Base-by-base conservation (phyloP, 805 yeast genomes). In the Candida taoyuanica region DNA sequence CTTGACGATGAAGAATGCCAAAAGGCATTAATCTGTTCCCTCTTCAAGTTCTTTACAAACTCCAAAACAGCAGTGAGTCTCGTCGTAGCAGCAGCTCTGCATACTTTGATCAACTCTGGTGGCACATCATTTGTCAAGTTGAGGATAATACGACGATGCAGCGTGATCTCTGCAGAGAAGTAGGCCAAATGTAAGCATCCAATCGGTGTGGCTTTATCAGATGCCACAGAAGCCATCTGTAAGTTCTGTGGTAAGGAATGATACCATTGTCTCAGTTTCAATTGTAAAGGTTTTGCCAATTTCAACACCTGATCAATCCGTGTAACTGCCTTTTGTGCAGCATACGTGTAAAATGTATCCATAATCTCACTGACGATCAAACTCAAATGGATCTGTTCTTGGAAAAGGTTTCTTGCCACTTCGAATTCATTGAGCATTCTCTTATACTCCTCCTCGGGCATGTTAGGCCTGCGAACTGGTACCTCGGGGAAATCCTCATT, bases 1-100 rank as follows among this genome's bases (percentile, higher is more conserved):
- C 83, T 71, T 0, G 93, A 71, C 0, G 95, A 75, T 2, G 88
- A 76, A 2, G 88, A 76, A 60, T 85, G 93, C 96, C 96, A 89
- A 58, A 87, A 88, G 9, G 95, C 77, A 55, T 81, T 89, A 33
- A 86, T 70, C 53, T 87, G 95, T 49, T 87, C 95, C 8, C 83
- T 81, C 49, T 35, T 81, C 57, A 89, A 68, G 43, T 78, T 81
- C 34, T 81, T 65, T 8, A 85, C 79, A 33, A 47, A 47, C 2
- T 47, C 47, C n/a, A 47, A 16, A 1, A 96, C 85, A 0, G 96
- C 95, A 7, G 75, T 62, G 14, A 89, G 66, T 53, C 98, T 67
- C 2, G 94, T 82, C 41, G 73, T 77, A 2, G 96, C 97, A 0
- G 96, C 96, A 20, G 81, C 68, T 30, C 96, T 71, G 56, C 96